These are phyloP conservation scores for Pharnaceum exiguum DNA, from an alignment of 148 eudicot species.

Conservation along the genomic window DNA sequence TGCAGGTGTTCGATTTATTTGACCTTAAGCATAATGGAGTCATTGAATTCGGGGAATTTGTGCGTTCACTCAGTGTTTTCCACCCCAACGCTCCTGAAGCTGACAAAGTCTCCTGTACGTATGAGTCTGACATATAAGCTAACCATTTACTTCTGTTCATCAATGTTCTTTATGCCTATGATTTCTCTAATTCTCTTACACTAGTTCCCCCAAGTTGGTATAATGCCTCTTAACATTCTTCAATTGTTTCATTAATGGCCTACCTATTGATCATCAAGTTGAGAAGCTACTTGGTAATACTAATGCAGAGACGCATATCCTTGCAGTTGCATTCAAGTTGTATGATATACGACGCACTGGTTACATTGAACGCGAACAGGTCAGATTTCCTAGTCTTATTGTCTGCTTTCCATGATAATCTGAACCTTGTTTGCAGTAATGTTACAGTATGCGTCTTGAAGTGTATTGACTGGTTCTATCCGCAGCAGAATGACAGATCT, in stretches of 20 bases:
- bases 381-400: background rate
- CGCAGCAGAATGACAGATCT: too few species aligned
- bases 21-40: constrained; percentile 33
- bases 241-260: too few species aligned
- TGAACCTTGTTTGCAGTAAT: background rate
- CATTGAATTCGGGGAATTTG: constrained; percentile 34
- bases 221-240: too few species aligned
- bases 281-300: background rate
- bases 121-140: too few species aligned
- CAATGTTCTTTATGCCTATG: too few species aligned
- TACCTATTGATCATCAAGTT: too few species aligned
- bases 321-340: constrained; percentile 37
- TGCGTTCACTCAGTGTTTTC: constrained; percentile 30
- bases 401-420: background rate
- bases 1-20: constrained; percentile 29
- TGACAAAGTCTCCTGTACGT: constrained; percentile 35
- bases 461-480: too few species aligned
- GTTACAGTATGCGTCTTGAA: too few species aligned
- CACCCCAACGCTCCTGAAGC: constrained; percentile 29
- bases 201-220: too few species aligned
- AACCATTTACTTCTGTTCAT: too few species aligned
- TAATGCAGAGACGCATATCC: constrained; percentile 2
- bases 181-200: too few species aligned
- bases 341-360: constrained; percentile 33
- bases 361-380: constrained; percentile 39